phyloP scores from a whole-genome alignment of 805 yeast genomes.

The Teunomyces stri region DNA sequence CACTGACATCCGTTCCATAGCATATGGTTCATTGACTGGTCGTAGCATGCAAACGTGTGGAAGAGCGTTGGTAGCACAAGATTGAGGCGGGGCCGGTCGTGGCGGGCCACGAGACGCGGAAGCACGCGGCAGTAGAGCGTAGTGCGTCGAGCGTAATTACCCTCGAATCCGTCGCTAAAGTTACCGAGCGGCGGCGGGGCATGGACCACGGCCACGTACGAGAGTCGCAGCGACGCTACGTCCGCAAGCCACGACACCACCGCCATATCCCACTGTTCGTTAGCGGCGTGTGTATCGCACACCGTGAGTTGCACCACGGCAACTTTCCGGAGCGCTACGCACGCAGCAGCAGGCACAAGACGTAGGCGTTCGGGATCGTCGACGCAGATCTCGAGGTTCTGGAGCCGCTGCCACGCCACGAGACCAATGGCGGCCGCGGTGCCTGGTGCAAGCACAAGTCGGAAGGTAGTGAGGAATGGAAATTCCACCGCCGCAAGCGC shows the following conservation, averaged over 20 bases:
- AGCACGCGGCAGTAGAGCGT: conserved; percentile 47
- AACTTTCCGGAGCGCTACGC: conserved; percentile 32
- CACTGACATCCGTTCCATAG: conserved; percentile 81
- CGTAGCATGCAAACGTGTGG: conserved; percentile 63
- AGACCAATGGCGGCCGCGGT: neutral
- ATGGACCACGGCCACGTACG: conserved; percentile 52
- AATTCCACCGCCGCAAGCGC: neutral
- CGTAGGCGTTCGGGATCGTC: conserved; percentile 47
- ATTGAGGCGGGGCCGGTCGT: conserved; percentile 29
- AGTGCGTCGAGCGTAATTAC: conserved; percentile 63
- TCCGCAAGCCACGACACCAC: conserved; percentile 32
- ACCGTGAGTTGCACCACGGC: conserved; percentile 34
- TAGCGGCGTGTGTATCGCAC: conserved; percentile 30
- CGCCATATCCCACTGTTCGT: conserved; percentile 47
- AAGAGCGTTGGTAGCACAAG: conserved; percentile 59
- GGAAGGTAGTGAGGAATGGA: neutral
- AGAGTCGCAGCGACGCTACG: neutral
- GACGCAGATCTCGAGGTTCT: conserved; percentile 48
- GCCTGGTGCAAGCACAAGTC: neutral
- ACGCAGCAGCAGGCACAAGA: conserved; percentile 27
- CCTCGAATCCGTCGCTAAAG: conserved; percentile 67
- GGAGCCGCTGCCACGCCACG: conserved; percentile 15
- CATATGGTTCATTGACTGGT: conserved; percentile 64
- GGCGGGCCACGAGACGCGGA: conserved; percentile 35
- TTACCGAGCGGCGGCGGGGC: conserved; percentile 56